These are phyloP conservation scores for Pythium rhizo-oryzae DNA, from an alignment of 352 stramenopile species.

Conservation along the genomic window DNA sequence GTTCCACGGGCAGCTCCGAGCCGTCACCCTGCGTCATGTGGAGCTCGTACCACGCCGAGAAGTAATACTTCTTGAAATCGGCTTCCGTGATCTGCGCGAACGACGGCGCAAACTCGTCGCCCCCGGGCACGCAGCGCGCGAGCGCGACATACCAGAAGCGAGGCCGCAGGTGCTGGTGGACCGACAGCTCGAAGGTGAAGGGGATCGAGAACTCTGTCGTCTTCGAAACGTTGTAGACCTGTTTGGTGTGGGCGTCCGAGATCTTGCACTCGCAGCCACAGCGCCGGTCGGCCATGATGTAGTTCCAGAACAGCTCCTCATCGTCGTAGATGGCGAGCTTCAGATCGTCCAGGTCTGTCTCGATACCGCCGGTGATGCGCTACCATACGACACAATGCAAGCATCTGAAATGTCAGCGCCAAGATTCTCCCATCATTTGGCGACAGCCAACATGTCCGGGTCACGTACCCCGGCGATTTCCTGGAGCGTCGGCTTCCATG, in stretches of 20 bases:
- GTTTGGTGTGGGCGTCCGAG: slow-evolving; percentile 64
- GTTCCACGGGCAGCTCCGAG: slow-evolving; percentile 67
- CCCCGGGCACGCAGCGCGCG: slow-evolving; percentile 66
- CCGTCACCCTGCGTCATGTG: slow-evolving; percentile 76
- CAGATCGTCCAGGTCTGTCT: slow-evolving; percentile 62
- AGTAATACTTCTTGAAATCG: slow-evolving; percentile 80
- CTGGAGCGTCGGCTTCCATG: slow-evolving; percentile 54
- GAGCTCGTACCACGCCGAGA: slow-evolving; percentile 75
- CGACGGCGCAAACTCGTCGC: slow-evolving; percentile 59
- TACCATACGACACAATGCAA: slow-evolving; percentile 22
- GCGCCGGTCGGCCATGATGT: slow-evolving; percentile 56
- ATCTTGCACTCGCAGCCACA: slow-evolving; percentile 81
- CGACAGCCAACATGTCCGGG: not conserved
- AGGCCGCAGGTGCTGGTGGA: slow-evolving; percentile 64
- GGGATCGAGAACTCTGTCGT: slow-evolving; percentile 48
- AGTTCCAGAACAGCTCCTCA: slow-evolving; percentile 78
- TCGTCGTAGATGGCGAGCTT: slow-evolving; percentile 84
- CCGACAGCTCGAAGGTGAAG: slow-evolving; percentile 63
- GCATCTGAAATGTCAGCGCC: not conserved
- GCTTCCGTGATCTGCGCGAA: slow-evolving; percentile 70
- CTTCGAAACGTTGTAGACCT: slow-evolving; percentile 65
- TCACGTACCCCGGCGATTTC: slow-evolving; percentile 55
- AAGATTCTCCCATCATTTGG: not conserved
- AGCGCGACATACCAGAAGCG: slow-evolving; percentile 79
- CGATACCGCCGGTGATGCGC: slow-evolving; percentile 59